Percentiles rank a stretch among this genome's conserved stretches.
These are phyloP conservation scores for Pleurotus djamor DNA, from an alignment of 768 basidiomycete genomes.

Conservation along the genomic window DNA sequence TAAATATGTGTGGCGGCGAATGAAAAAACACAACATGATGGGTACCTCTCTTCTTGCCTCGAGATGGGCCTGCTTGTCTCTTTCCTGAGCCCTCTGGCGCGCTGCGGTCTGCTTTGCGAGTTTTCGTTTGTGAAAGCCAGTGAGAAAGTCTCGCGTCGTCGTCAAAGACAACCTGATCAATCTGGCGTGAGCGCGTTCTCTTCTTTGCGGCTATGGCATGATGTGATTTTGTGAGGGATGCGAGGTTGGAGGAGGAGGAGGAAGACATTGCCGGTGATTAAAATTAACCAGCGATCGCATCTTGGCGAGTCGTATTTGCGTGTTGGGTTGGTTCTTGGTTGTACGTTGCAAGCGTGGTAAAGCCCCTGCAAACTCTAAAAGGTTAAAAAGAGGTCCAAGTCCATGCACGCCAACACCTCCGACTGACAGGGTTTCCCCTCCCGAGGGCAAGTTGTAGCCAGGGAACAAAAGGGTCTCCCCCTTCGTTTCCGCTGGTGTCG, in stretches of 20 bases:
- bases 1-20: conserved; percentile 7
- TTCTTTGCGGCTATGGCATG: conserved; percentile 65
- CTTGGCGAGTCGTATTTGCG: conserved; percentile 6
- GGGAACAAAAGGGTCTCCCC: too few species aligned
- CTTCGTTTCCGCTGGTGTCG: too few species aligned
- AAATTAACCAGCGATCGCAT: conserved; percentile 17
- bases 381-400: too few species aligned
- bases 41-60: conserved; percentile 79
- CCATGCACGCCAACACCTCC: too few species aligned
- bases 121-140: conserved; percentile 93
- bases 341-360: too few species aligned
- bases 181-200: conserved; percentile 59
- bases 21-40: conserved; percentile 4
- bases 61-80: conserved; percentile 73
- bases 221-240: conserved; percentile 62
- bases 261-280: conserved; percentile 16
- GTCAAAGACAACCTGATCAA: conserved; percentile 84
- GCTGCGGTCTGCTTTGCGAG: conserved; percentile 77
- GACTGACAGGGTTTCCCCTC: too few species aligned
- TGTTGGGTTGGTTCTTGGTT: not conserved
- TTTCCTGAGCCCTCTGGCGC: conserved; percentile 68
- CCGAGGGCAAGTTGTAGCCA: too few species aligned
- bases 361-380: too few species aligned
- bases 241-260: conserved; percentile 39
- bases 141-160: conserved; percentile 90